phyloP scores from a whole-genome alignment of 345 rosid genomes.

The Eucalyptus regnans region DNA sequence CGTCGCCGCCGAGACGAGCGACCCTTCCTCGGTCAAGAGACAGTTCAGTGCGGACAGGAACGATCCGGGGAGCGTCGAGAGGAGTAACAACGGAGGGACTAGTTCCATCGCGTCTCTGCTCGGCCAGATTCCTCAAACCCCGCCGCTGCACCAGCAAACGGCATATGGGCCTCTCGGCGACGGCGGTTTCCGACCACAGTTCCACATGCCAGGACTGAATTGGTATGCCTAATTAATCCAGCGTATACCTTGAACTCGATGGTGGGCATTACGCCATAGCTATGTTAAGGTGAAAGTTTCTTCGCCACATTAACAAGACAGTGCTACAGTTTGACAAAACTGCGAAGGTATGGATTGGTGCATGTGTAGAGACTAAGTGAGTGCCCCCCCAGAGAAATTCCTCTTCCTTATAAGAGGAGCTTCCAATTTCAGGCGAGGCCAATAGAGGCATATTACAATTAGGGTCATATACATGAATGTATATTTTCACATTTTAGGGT shows the following conservation, averaged over 20 bases:
- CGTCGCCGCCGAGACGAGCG: background rate
- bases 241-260: background rate
- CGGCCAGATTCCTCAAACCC: constrained; percentile 36
- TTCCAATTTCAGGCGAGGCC: background rate
- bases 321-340: background rate
- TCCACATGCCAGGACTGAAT: constrained; percentile 56
- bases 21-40: constrained; percentile 38
- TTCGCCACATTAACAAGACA: background rate
- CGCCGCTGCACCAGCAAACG: constrained; percentile 34
- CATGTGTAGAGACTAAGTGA: background rate
- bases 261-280: background rate
- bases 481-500: background rate
- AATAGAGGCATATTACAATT: background rate
- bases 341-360: background rate
- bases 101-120: constrained; percentile 35
- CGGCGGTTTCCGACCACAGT: constrained; percentile 40
- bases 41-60: constrained; percentile 22
- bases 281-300: background rate
- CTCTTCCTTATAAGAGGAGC: background rate
- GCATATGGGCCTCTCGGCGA: constrained; percentile 41
- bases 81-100: constrained; percentile 8
- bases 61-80: background rate
- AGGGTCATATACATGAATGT: background rate
- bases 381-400: background rate
- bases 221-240: constrained; percentile 43